Conservation (phyloP, 2,329 filamentous ascomycete species). For the Rhynchosporium secalis region DNA sequence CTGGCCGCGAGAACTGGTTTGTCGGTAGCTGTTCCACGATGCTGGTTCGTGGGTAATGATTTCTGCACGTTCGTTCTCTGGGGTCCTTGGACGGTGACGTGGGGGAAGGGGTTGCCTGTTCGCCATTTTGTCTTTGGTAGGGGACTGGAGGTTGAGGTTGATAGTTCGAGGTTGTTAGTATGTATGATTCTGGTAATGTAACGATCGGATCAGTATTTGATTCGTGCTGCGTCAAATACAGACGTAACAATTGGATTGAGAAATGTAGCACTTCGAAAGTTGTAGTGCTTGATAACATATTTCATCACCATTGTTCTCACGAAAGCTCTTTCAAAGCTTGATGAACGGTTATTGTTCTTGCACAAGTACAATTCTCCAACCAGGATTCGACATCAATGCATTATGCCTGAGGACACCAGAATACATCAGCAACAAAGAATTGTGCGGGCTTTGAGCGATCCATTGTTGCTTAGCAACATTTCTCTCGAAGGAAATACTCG, state of each 20-base stretch:
- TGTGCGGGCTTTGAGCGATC: neutral
- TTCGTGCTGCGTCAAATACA: too few species aligned
- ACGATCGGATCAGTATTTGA: too few species aligned
- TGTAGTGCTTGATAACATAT: neutral
- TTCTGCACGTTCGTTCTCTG: neutral
- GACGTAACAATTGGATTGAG: too few species aligned
- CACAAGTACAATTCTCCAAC: neutral
- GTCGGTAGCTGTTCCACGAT: neutral
- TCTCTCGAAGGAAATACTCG: neutral
- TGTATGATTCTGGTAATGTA: neutral
- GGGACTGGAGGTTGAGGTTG: too few species aligned
- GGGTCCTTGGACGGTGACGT: neutral
- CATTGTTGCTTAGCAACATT: neutral
- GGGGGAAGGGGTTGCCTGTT: neutral
- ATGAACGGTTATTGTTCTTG: neutral
- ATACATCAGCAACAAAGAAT: too few species aligned
- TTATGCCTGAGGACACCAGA: too few species aligned
- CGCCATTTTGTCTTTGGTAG: neutral
- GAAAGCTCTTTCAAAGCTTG: neutral
- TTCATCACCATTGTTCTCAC: neutral
- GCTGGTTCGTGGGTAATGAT: constrained; percentile 2
- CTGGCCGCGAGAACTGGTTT: neutral
- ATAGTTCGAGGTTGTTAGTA: neutral
- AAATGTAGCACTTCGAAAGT: neutral
- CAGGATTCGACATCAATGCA: neutral